Percentiles rank a stretch among this genome's conserved stretches.
Conservation (phyloP, 768 basidiomycete genomes). For the Mycena alexandri region DNA sequence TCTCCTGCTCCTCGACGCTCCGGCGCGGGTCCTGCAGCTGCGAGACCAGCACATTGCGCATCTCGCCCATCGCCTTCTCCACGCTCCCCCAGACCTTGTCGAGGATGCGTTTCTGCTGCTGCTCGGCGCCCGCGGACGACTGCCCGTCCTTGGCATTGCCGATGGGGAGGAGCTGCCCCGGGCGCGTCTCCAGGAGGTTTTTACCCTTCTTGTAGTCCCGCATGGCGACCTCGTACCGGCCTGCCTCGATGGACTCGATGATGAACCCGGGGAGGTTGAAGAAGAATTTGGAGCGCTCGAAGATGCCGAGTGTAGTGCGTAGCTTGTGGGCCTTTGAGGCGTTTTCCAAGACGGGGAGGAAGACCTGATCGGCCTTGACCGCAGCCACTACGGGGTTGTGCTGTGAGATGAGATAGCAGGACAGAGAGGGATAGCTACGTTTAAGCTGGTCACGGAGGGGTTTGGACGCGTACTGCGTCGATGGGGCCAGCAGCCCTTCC, state of each 20-base stretch:
- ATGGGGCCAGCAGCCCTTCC: slow-evolving; percentile 82
- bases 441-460: slow-evolving; percentile 89
- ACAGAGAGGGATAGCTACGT: slow-evolving; percentile 59
- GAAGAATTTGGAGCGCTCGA: slow-evolving; percentile 97
- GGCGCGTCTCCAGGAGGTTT: slow-evolving; percentile 89
- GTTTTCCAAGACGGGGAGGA: slow-evolving; percentile 95
- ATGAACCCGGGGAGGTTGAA: slow-evolving; percentile 97
- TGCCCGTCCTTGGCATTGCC: slow-evolving; percentile 72
- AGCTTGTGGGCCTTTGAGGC: slow-evolving; percentile 94
- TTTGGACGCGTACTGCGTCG: slow-evolving; percentile 85
- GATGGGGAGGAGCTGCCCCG: slow-evolving; percentile 84
- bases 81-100: slow-evolving; percentile 97
- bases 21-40: slow-evolving; percentile 85
- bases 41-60: slow-evolving; percentile 82
- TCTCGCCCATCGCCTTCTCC: slow-evolving; percentile 94
- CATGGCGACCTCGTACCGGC: slow-evolving; percentile 93
- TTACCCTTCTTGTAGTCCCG: slow-evolving; percentile 98
- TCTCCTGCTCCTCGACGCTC: slow-evolving; percentile 94
- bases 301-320: slow-evolving; percentile 92
- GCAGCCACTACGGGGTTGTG: slow-evolving; percentile 75
- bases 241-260: slow-evolving; percentile 89
- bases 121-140: slow-evolving; percentile 62
- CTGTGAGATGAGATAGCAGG: neutral
- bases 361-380: slow-evolving; percentile 94
- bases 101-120: slow-evolving; percentile 91